Percentiles rank a stretch among this genome's conserved stretches.
Evolutionary conservation across 352 stramenopile species (phyloP).

Genomic region (Phytophthora crassamura): DNA sequence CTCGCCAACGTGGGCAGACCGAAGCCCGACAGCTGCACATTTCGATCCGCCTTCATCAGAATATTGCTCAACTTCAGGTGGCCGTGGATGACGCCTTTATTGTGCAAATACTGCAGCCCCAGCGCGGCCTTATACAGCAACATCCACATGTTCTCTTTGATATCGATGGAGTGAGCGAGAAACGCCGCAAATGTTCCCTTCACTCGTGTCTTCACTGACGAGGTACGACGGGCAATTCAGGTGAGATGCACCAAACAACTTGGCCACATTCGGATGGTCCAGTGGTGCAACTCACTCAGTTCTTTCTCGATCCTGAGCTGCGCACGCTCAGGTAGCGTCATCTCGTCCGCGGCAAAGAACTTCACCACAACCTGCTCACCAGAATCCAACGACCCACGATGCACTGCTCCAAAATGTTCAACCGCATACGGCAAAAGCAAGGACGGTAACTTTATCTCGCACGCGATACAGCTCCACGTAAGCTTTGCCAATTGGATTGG

Average conservation of each 20-base stretch:
- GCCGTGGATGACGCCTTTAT: conserved; percentile 1
- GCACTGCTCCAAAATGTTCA: conserved; percentile 27
- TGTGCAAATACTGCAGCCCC: conserved; percentile 18
- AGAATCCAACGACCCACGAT: conserved; percentile 17
- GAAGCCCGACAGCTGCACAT: conserved; percentile 33
- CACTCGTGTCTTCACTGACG: conserved; percentile 7
- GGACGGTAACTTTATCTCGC: not conserved
- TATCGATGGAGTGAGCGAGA: too few relatives aligned
- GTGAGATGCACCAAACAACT: conserved; percentile 44
- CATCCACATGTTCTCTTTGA: too few relatives aligned
- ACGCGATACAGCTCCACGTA: too few relatives aligned
- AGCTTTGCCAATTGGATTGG: too few relatives aligned
- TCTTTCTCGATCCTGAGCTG: not conserved
- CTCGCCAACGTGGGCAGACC: conserved; percentile 17
- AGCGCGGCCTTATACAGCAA: conserved; percentile 17
- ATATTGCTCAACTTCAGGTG: conserved; percentile 24
- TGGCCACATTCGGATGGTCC: conserved; percentile 36
- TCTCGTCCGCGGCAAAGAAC: conserved; percentile 18
- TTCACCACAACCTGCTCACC: conserved; percentile 41
- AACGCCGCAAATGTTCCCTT: too few relatives aligned
- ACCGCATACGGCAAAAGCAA: conserved; percentile 25
- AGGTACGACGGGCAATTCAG: conserved; percentile 34
- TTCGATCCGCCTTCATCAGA: conserved; percentile 24
- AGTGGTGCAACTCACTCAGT: conserved; percentile 20
- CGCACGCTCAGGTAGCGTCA: not conserved